Percentiles rank a stretch among this genome's conserved stretches.
Conservation (phyloP, 148 eudicot species). For the Heliamphora exappendiculata region DNA sequence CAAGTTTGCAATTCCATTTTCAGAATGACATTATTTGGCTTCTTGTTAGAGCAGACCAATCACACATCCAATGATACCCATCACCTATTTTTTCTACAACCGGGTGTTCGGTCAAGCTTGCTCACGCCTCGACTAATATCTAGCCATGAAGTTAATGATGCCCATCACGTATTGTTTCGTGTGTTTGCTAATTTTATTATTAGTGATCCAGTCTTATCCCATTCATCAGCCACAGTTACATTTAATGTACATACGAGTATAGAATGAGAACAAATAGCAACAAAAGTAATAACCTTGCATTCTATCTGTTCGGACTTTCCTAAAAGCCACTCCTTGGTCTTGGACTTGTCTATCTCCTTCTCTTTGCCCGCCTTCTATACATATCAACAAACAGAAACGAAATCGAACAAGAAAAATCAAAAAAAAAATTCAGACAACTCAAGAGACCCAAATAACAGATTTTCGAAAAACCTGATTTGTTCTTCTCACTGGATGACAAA, state of each 20-base stretch:
- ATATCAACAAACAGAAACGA: not conserved
- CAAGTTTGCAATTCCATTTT: not conserved
- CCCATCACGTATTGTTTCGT: not conserved
- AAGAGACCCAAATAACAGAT: not conserved
- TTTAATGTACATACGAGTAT: not conserved
- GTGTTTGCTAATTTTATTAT: not conserved
- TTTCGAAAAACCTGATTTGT: slow-evolving; percentile 31
- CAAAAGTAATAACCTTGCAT: slow-evolving; percentile 40
- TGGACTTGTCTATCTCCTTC: slow-evolving; percentile 11
- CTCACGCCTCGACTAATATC: no score
- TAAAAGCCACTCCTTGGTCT: slow-evolving; percentile 17
- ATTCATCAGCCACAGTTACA: not conserved
- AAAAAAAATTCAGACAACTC: not conserved
- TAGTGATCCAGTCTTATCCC: not conserved
- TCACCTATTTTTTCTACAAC: no score
- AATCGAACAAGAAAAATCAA: not conserved
- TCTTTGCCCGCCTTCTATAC: slow-evolving; percentile 21
- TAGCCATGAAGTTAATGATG: no score
- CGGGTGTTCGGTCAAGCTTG: no score
- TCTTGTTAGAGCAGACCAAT: not conserved
- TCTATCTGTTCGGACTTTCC: slow-evolving; percentile 29
- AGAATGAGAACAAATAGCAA: not conserved
- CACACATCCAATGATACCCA: not conserved
- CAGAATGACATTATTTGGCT: not conserved
- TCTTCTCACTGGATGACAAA: slow-evolving; percentile 35